These are phyloP conservation scores for Wickerhamiella lipophila DNA, from an alignment of 805 yeast genomes.

Conservation along the genomic window DNA sequence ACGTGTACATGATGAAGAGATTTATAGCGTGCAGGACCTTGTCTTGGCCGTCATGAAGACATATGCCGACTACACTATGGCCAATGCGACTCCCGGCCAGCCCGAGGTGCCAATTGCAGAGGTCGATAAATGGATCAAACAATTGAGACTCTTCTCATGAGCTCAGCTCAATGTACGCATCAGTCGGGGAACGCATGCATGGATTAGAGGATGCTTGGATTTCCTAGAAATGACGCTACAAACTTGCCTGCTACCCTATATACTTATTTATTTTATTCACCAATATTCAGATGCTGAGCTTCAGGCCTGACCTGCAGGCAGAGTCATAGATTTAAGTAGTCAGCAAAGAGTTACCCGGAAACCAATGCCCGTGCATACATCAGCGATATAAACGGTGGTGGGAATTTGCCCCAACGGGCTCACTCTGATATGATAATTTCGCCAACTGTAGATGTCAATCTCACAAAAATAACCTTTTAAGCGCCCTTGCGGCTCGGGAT, in stretches of 20 bases:
- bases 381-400: too few species aligned
- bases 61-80: slow-evolving; percentile 8
- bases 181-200: too few species aligned
- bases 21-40: slow-evolving; percentile 10
- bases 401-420: too few species aligned
- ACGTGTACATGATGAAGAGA: slow-evolving; percentile 12
- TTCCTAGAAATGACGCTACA: too few species aligned
- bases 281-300: neutral
- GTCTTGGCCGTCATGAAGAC: slow-evolving; percentile 6
- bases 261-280: neutral
- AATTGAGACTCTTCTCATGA: neutral
- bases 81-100: slow-evolving; percentile 3
- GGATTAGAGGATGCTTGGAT: too few species aligned
- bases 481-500: neutral
- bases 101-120: neutral
- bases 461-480: neutral
- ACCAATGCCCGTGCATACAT: neutral
- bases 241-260: too few species aligned
- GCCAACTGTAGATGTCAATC: too few species aligned
- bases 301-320: neutral
- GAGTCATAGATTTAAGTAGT: neutral
- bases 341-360: neutral
- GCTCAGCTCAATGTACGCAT: too few species aligned
- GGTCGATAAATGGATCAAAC: slow-evolving; percentile 5
- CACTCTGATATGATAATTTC: too few species aligned